Base-by-base conservation (phyloP, 2,329 filamentous ascomycete genomes). In the Ascochyta koolunga region DNA sequence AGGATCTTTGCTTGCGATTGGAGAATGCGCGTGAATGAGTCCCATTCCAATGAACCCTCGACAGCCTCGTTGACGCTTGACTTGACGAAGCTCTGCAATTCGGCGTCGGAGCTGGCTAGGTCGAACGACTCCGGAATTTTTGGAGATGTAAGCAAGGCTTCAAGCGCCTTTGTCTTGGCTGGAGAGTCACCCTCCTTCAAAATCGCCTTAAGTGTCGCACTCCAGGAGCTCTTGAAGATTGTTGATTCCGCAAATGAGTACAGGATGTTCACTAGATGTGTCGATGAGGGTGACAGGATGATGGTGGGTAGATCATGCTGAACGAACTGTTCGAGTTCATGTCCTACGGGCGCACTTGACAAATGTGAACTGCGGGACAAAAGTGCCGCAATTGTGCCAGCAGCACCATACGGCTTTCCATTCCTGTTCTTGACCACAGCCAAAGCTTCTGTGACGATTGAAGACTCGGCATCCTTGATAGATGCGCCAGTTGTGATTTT, bases 371-470 rank as follows among this genome's bases (percentile, higher is more conserved):
- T 75, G 10, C 74, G 75, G 22, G 76, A 74, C 22, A 86, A 64
- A 16, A 83, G 76, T 53, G 80, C 77, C 53, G 85, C 80, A n/a
- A 88, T 67, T 4, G 83, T 77, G 8, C 79, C 82, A 18, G 85
- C 83, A 41, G 85, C 85, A n/a, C 84, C 84, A 66, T 86, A 89
- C 2, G 86, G 86, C 65, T 88, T 88, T 11, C 87, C 86, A 61
- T 87, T 84, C 29, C 85, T 76, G 25, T 75, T 76, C 33, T 76
- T 77, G 9, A 87, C 65, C 0, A 83, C 70, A 29, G 79, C 67
- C 10, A 86, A 66, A 43, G 83, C 81, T 49, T 78, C 76, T 8
- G 76, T 65, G n/a, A 84, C 62, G 29, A 85, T 69, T 4, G 73
- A 74, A 6, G 72, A 66, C 22, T 72, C 73, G 21, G 78, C 69